Base-by-base conservation (phyloP, 148 eudicot species). In the Persicaria tinctoria region DNA sequence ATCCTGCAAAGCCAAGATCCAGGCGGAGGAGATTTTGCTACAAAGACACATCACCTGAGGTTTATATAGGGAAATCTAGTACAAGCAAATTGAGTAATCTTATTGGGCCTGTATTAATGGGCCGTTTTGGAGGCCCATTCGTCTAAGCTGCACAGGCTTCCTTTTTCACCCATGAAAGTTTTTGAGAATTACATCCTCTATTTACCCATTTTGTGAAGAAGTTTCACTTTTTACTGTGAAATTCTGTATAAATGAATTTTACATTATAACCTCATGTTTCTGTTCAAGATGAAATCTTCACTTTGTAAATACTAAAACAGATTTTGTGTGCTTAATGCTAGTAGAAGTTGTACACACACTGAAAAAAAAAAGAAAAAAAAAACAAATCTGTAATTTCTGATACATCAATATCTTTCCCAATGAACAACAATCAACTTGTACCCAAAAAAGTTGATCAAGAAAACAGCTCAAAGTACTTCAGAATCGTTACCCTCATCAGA, bases 11-110 rank as follows among this genome's bases (percentile, higher is more conserved):
- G 78, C 63, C 73, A 76, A 66, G 56, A 44, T 76, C 64, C 78
- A 76, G 51, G 78, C 63, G 3, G 78, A 76, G 63, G 78, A 76
- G 62, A 45, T 76, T 18, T 64, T 76, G 38, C 46, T 66, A 16
- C 78, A 51, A 6, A 66, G 51, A 8, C 27, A 27, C 73, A 10
- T 8, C 59, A 18, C 46, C 78, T 4, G 20, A 27, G 68, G 76
- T 14, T 38, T 13, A 13, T 16, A 12, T 38, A 1, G 41, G 11
- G 12, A 32, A 32, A 32, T 32, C 46, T 48, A 70, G 0, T 13
- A 5, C 3, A 18, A 17, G 11, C 38, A 48, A 50, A 46, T 32
- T 32, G 41, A 32, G 41, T 32, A 32, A 32, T 72, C n/a, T 45
- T 18, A 0, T 48, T 50, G 57, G 57, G 45, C 41, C 17, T 50